phyloP scores from a whole-genome alignment of 225 moss, liverwort and hornwort genomes.

The Pseudisothecium myosuroides region DNA sequence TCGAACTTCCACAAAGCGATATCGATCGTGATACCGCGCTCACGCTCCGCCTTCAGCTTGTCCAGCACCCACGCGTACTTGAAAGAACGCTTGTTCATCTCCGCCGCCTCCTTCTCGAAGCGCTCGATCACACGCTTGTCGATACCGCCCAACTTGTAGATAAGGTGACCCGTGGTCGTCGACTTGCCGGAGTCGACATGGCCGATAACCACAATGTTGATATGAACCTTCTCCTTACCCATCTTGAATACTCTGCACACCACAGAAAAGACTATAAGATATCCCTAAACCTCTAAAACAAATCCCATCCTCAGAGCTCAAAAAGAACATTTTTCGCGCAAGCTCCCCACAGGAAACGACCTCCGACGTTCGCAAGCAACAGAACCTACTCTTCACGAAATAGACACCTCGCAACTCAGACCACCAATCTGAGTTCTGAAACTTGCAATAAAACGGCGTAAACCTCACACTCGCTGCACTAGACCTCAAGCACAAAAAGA shows the following conservation, averaged over 20 bases:
- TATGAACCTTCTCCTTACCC: slow-evolving; percentile 66
- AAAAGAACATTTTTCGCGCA: no score
- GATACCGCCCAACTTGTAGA: slow-evolving; percentile 55
- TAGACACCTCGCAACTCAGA: no score
- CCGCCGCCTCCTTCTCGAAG: slow-evolving; percentile 59
- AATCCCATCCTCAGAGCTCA: rapidly evolving
- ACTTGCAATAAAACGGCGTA: rapidly evolving
- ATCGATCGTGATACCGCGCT: slow-evolving; percentile 60
- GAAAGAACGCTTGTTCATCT: slow-evolving; percentile 70
- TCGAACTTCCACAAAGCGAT: slow-evolving; percentile 57
- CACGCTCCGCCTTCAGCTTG: slow-evolving; percentile 60
- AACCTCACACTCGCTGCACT: neutral
- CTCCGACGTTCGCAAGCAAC: no score
- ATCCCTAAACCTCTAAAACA: no score
- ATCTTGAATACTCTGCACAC: neutral
- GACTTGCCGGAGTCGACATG: slow-evolving; percentile 75
- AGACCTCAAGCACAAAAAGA: neutral
- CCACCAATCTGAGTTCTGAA: neutral
- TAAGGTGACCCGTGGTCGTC: slow-evolving; percentile 54
- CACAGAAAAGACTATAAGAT: rapidly evolving
- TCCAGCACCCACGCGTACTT: slow-evolving; percentile 67
- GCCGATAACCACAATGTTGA: slow-evolving; percentile 65
- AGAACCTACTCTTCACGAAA: no score
- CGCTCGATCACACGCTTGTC: slow-evolving; percentile 68
- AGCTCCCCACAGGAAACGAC: rapidly evolving